Evolutionary conservation across 192 early-diverging fungal genomes (phyloP).

Genomic region (Podila epigama): DNA sequence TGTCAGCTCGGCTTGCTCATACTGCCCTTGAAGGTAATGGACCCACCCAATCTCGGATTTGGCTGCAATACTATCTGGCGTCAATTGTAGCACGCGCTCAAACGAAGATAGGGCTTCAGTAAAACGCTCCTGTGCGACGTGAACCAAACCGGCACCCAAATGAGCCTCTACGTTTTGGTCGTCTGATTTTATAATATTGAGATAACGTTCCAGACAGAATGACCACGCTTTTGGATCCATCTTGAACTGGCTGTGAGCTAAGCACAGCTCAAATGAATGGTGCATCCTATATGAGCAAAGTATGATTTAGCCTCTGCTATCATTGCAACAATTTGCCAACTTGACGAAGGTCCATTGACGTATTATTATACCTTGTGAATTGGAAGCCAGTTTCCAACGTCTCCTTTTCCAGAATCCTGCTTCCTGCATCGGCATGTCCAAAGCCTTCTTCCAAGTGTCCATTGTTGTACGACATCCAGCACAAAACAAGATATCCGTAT

Average conservation of each 20-base stretch:
- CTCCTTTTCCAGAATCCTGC: slow-evolving; percentile 43
- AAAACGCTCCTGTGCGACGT: slow-evolving; percentile 56
- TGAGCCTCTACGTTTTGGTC: slow-evolving; percentile 54
- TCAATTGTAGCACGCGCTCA: slow-evolving; percentile 55
- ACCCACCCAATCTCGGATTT: slow-evolving; percentile 78
- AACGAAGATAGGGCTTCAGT: slow-evolving; percentile 68
- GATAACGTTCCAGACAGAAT: slow-evolving; percentile 64
- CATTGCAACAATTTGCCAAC: background rate
- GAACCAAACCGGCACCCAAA: slow-evolving; percentile 65
- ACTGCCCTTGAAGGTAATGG: slow-evolving; percentile 57
- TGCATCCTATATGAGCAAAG: slow-evolving; percentile 50
- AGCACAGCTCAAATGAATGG: slow-evolving; percentile 61
- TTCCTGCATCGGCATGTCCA: slow-evolving; percentile 57
- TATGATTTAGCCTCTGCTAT: background rate
- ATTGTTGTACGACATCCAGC: slow-evolving; percentile 56
- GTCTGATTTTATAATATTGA: slow-evolving; percentile 54
- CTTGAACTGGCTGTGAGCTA: slow-evolving; percentile 66
- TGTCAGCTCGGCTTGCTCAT: slow-evolving; percentile 58
- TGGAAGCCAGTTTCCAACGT: slow-evolving; percentile 24
- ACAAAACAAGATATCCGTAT: slow-evolving; percentile 57
- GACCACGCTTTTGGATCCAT: slow-evolving; percentile 62
- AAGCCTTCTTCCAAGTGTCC: slow-evolving; percentile 60
- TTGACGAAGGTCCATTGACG: too few relatives aligned
- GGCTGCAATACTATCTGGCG: slow-evolving; percentile 56
- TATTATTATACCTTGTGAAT: slow-evolving; percentile 45